Conservation (phyloP, 192 early-diverging fungal species). For the Umbelopsis sp. region DNA sequence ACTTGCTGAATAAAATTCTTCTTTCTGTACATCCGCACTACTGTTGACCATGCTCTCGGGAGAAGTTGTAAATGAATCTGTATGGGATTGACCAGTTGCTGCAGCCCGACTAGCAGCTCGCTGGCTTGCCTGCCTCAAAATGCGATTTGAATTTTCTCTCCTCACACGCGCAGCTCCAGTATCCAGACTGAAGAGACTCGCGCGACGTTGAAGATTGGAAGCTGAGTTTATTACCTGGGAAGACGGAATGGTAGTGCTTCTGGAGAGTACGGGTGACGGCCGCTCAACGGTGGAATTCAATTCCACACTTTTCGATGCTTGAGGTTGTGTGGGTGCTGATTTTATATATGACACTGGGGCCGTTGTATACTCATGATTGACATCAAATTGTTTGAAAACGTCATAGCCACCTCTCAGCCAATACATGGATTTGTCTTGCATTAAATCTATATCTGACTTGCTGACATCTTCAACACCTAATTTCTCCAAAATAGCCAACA, state of each 20-base stretch:
- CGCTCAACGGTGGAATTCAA: neutral
- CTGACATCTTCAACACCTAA: slow-evolving; percentile 24
- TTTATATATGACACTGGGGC: neutral
- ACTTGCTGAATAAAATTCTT: neutral
- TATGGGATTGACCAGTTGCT: neutral
- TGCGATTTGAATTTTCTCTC: slow-evolving; percentile 22
- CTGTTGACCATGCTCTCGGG: neutral
- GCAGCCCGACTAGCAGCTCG: slow-evolving; percentile 5
- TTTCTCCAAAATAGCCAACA: slow-evolving; percentile 46
- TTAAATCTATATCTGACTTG: neutral
- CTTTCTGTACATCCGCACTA: neutral
- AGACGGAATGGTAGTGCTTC: slow-evolving; percentile 25
- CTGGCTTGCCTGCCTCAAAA: slow-evolving; percentile 18
- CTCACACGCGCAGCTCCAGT: slow-evolving; percentile 33
- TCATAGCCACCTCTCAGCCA: slow-evolving; percentile 53
- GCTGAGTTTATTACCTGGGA: neutral
- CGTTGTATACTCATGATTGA: neutral
- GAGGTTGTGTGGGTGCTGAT: neutral
- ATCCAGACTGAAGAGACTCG: slow-evolving; percentile 31
- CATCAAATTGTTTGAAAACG: slow-evolving; percentile 33
- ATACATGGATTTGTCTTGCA: slow-evolving; percentile 28
- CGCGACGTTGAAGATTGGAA: slow-evolving; percentile 26
- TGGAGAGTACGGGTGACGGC: slow-evolving; percentile 20
- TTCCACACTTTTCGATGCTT: neutral
- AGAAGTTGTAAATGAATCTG: slow-evolving; percentile 2